A percentile compares a stretch with the other conserved stretches of the same genome.
Evolutionary conservation across 2,329 filamentous ascomycete genomes (phyloP).

Genomic region (Paecilomyces sp.): DNA sequence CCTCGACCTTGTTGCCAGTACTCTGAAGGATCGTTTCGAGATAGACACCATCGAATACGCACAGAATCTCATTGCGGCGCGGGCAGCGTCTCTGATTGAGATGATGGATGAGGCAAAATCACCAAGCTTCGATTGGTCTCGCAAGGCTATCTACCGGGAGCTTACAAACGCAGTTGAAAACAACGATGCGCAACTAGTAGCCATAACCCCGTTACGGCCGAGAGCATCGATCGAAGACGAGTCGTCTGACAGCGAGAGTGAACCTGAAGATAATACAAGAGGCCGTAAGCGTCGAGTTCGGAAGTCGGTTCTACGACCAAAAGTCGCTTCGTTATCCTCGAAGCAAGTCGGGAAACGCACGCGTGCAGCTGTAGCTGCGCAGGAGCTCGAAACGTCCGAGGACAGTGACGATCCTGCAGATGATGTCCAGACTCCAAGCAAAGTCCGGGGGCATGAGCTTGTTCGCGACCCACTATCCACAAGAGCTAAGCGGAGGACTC

Average conservation of each 20-base stretch:
- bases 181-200: constrained; percentile 16
- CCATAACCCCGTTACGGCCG: constrained; percentile 28
- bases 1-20: constrained; percentile 24
- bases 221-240: constrained; percentile 18
- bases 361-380: constrained; percentile 17
- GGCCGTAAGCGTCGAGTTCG: constrained; percentile 22
- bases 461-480: constrained; percentile 25
- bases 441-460: constrained; percentile 23
- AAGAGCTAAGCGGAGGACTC: constrained; percentile 20
- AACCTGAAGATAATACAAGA: constrained; percentile 17
- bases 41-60: constrained; percentile 28
- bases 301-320: constrained; percentile 40
- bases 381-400: constrained; percentile 18
- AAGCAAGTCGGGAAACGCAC: constrained; percentile 37
- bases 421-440: constrained; percentile 26
- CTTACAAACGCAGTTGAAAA: constrained; percentile 27
- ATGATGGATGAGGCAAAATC: constrained; percentile 31
- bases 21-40: constrained; percentile 26
- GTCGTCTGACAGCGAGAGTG: constrained; percentile 24
- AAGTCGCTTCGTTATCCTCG: constrained; percentile 28
- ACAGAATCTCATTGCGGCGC: constrained; percentile 26
- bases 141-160: constrained; percentile 35
- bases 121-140: constrained; percentile 31
- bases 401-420: constrained; percentile 23
- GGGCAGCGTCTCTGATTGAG: constrained; percentile 24